Evolutionary conservation across 257 asterid genomes (phyloP), one percentile per base, ranked within the genome.

Genomic region (Rehmannia glutinosa): DNA sequence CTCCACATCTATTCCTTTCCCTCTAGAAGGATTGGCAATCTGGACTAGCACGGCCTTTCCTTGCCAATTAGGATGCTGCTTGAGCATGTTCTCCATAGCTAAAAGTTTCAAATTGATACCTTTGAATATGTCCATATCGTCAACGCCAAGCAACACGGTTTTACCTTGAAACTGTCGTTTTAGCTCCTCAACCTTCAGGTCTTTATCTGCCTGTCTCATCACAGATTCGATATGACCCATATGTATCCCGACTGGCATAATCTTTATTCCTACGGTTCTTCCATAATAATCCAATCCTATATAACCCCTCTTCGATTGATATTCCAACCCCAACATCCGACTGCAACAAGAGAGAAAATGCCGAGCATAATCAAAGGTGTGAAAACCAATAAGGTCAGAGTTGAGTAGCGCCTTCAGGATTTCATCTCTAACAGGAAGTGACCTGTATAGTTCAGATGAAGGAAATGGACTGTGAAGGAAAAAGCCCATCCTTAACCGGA

Each of bases 391-490:
- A 66, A 91, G 92, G 70, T 91, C 97, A 46, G 90, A 80, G 61
- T 87, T 86, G 55, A 91, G 96, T 35, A 91, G 72, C 46, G 97
- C 95, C 78, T 91, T 91, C 6, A 91, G 90, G 61, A 91, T 88
- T 81, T 91, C 97, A 64, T 84, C 95, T 80, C 97, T 84, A 30
- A 91, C 96, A 69, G 97, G 97, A 72, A 91, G 96, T 36, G 97
- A 81, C 80, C 95, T 78, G 78, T 88, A 91, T 28, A 91, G 73
- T 81, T 91, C 97, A 6, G 97, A 91, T 20, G 97, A 91, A 75
- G 97, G 97, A 74, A 91, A 91, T 38, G 97, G 96, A 56, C 92
- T 81, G 80, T 91, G 97, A 72, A 91, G 97, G 83, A 91, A 91
- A 70, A 91, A 91, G 1, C 97, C 97, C 92, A 91, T 91, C 74